phyloP scores from a whole-genome alignment of 2,329 filamentous ascomycete species.

The Stromatinia cepivora region DNA sequence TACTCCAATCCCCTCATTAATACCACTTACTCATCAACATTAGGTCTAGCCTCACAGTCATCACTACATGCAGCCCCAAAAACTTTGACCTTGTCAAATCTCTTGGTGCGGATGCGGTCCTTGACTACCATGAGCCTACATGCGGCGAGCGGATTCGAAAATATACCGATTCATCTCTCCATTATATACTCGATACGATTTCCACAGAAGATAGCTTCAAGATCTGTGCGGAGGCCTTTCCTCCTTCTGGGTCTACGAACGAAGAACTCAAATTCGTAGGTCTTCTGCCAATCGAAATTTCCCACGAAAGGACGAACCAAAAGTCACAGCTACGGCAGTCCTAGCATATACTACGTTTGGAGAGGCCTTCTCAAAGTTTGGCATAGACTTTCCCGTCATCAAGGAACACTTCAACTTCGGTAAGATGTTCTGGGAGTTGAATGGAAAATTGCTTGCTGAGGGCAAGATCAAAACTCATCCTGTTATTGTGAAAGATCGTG shows the following conservation, averaged over 20 bases:
- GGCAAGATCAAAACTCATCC: neutral
- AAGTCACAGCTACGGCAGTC: neutral
- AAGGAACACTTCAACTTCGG: neutral
- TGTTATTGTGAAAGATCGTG: neutral
- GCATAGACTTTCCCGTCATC: neutral
- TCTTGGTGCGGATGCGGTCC: slow-evolving; percentile 45
- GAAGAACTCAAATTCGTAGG: neutral
- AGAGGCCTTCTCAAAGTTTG: neutral
- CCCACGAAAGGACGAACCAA: neutral
- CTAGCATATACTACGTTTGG: slow-evolving; percentile 6
- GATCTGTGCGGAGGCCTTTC: slow-evolving; percentile 22
- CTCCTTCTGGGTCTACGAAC: neutral
- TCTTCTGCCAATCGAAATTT: neutral
- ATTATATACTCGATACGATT: slow-evolving; percentile 41
- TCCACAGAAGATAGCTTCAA: neutral
- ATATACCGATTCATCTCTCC: slow-evolving; percentile 49
- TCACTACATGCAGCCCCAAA: slow-evolving; percentile 43
- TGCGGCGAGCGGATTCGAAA: slow-evolving; percentile 48
- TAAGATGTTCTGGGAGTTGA: neutral
- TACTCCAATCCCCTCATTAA: no score
- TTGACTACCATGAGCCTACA: slow-evolving; percentile 47
- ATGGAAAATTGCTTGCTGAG: neutral
- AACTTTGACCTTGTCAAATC: slow-evolving; percentile 43
- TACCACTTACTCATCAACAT: no score
- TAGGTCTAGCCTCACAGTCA: slow-evolving; percentile 32